Evolutionary conservation across 2,329 filamentous ascomycete species (phyloP).

Genomic region (Apiospora saccharicola): DNA sequence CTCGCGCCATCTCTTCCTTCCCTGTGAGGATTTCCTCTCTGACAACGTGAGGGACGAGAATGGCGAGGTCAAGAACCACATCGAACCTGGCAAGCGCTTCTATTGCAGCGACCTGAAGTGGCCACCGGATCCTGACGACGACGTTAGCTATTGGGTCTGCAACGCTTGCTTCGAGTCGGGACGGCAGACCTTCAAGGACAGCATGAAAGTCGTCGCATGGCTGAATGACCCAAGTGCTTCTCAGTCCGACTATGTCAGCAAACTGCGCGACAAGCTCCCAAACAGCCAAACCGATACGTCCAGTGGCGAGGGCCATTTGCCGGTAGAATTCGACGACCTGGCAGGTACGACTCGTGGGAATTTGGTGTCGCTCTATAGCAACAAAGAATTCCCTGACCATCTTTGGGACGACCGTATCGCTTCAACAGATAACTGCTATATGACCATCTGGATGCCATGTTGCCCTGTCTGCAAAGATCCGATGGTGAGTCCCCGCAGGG

Average conservation of each 20-base stretch:
- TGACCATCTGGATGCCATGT: conserved; percentile 13
- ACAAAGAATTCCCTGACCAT: background rate
- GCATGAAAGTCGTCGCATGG: background rate
- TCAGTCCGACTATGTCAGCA: background rate
- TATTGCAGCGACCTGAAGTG: conserved; percentile 20
- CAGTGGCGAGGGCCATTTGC: background rate
- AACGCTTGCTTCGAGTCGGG: conserved; percentile 6
- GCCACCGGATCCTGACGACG: conserved; percentile 9
- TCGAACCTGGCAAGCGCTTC: conserved; percentile 20
- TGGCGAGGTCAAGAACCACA: background rate
- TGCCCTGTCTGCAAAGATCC: conserved; percentile 14
- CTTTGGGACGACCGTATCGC: background rate
- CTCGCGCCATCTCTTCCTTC: conserved; percentile 3
- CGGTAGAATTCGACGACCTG: background rate
- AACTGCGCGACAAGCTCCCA: background rate
- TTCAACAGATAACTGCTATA: background rate
- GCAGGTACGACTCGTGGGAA: background rate
- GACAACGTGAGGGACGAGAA: background rate
- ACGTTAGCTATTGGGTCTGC: conserved; percentile 1
- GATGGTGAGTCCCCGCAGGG: background rate
- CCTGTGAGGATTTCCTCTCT: background rate
- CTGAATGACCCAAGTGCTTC: background rate
- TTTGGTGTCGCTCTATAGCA: background rate
- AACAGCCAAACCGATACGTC: background rate
- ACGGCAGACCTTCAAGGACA: background rate